phyloP scores from a whole-genome alignment of 129 eudicot genomes.

The Flaveria bidentis region DNA sequence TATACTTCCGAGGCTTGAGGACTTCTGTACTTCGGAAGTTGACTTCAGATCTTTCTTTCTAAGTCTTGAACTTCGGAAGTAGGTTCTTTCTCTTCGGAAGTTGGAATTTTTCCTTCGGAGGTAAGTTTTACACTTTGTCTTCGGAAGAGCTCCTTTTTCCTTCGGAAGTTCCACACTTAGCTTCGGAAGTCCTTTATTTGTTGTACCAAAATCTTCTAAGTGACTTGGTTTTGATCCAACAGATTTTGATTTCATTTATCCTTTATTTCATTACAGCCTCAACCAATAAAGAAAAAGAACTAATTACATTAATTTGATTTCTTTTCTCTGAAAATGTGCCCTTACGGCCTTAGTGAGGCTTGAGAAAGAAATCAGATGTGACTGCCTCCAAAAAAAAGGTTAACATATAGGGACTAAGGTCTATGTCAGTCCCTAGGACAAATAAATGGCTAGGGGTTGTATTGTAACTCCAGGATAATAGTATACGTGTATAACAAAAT shows the following conservation, averaged over 20 bases:
- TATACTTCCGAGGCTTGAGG: too few relatives aligned
- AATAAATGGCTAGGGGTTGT: neutral
- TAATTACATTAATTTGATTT: neutral
- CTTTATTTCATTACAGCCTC: slow-evolving; percentile 4
- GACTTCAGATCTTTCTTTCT: too few relatives aligned
- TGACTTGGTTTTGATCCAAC: too few relatives aligned
- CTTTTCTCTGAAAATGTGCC: neutral
- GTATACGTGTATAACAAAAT: neutral
- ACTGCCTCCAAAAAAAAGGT: neutral
- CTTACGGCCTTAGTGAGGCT: neutral
- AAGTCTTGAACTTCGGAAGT: too few relatives aligned
- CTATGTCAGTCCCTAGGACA: neutral
- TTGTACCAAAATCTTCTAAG: too few relatives aligned
- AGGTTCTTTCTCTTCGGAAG: too few relatives aligned
- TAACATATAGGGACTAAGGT: neutral
- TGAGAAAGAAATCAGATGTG: neutral
- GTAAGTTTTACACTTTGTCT: too few relatives aligned
- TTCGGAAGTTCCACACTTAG: too few relatives aligned
- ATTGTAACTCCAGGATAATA: neutral
- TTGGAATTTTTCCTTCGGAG: too few relatives aligned
- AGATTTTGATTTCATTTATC: neutral
- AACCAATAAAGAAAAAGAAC: neutral
- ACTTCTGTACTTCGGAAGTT: too few relatives aligned
- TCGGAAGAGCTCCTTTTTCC: too few relatives aligned
- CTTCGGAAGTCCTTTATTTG: too few relatives aligned